phyloP scores from a whole-genome alignment of 1,284 basidiomycete species.

The Abortiporus biennis region DNA sequence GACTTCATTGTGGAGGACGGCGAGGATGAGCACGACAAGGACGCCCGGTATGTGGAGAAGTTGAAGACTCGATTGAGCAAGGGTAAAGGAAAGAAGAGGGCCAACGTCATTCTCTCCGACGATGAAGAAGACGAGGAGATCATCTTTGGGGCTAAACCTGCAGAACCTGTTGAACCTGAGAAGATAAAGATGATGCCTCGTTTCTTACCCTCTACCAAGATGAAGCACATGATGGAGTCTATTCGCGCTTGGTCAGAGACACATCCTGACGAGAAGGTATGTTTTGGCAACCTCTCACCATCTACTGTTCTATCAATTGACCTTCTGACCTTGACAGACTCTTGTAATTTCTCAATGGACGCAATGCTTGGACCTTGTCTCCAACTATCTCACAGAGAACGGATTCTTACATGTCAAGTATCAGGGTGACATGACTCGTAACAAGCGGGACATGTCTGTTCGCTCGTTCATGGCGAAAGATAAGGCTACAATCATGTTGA shows the following conservation, averaged over 20 bases:
- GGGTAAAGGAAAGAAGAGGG: constrained; percentile 19
- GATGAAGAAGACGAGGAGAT: constrained; percentile 31
- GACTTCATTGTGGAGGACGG: constrained; percentile 50
- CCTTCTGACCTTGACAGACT: constrained; percentile 27
- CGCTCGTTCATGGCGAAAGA: constrained; percentile 50
- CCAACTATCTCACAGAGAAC: constrained; percentile 45
- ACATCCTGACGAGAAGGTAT: constrained; percentile 53
- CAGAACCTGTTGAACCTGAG: constrained; percentile 16
- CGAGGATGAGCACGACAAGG: constrained; percentile 36
- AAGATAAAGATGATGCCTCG: constrained; percentile 35
- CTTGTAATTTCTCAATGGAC: constrained; percentile 63
- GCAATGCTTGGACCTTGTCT: constrained; percentile 45
- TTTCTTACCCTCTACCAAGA: constrained; percentile 58
- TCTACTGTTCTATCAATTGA: no score
- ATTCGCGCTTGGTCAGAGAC: constrained; percentile 33
- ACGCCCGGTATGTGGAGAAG: constrained; percentile 23
- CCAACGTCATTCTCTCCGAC: constrained; percentile 40
- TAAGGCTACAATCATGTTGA: constrained; percentile 48
- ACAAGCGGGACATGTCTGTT: constrained; percentile 44
- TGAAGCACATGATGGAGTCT: constrained; percentile 59
- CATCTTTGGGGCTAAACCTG: constrained; percentile 32
- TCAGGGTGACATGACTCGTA: constrained; percentile 52
- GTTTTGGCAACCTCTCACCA: no score
- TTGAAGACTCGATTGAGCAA: constrained; percentile 28
- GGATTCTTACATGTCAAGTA: constrained; percentile 50